Evolutionary conservation across 208 protist genomes (phyloP), one percentile per base, ranked within the genome.

Genomic region (Acanthamoeba sp.): DNA sequence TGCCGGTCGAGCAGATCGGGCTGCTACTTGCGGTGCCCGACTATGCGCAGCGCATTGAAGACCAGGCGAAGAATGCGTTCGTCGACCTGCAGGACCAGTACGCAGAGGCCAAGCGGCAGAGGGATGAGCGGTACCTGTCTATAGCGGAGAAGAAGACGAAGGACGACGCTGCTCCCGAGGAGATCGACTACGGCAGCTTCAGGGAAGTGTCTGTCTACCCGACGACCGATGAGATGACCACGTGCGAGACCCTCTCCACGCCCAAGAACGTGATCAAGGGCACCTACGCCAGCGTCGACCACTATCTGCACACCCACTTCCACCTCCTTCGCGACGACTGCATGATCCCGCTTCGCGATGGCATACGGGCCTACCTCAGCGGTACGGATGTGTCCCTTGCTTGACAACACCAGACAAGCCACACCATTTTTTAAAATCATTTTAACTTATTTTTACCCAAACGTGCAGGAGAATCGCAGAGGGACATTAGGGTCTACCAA

Each of bases 251-350:
- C 7, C 59, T 42, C 29, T 12, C 29, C 40, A 62, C 38, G 73
- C 92, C 62, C 10, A 22, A 18, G 57, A 94, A 94, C 76, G 22
- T 64, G 7, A 71, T 95, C 7, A 42, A 48, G n/a, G 95, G 95
- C 16, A 38, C 14, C 0, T 96, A 95, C 57, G 45, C 45, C 0
- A 42, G 10, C 55, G 29, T 84, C 7, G 76, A 87, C 32, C 88
- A 95, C 27, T 96, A 96, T 50, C 24, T 96, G 0, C 55, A 94
- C 57, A 93, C 84, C 22, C 95, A 96, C 59, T 96, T 95, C 20
- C 55, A 73, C 29, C 36, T 96, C 1, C 36, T 96, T 1, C 64
- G 95, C 29, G 95, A 96, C 36, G 95, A 96, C 80, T 93, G 88
- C 40, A 69, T 96, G 32, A 66, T 80, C 38, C 92, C 95, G 42